A percentile compares a stretch with the other conserved stretches of the same genome.
These are phyloP conservation scores for Apiospora marii DNA, from an alignment of 2,329 filamentous ascomycete species.

Conservation along the genomic window DNA sequence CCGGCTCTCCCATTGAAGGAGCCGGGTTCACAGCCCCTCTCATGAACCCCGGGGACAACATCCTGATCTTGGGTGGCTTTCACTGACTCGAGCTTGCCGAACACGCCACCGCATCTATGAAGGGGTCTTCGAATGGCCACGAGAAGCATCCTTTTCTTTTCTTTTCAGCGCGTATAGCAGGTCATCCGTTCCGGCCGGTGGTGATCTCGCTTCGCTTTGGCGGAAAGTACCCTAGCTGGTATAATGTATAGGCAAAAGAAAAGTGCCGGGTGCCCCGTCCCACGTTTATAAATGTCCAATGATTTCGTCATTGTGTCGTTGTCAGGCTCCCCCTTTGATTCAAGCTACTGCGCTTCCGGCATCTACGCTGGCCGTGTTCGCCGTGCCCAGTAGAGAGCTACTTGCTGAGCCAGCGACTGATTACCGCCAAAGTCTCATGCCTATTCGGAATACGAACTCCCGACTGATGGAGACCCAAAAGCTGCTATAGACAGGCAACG, in stretches of 20 bases:
- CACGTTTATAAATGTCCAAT: background rate
- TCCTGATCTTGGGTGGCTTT: background rate
- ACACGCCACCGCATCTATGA: slow-evolving; percentile 4
- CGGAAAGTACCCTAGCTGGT: background rate
- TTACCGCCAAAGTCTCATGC: background rate
- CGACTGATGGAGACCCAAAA: background rate
- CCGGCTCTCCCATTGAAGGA: background rate
- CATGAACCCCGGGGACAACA: background rate
- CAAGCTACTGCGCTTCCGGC: background rate
- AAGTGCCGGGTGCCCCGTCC: background rate
- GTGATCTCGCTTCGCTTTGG: background rate
- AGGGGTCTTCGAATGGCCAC: background rate
- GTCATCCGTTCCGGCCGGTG: slow-evolving; percentile 4
- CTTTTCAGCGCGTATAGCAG: slow-evolving; percentile 19
- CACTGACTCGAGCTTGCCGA: background rate
- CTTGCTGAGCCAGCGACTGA: background rate
- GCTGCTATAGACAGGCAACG: background rate
- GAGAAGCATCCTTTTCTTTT: background rate
- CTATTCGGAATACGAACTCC: background rate
- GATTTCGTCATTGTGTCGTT: slow-evolving; percentile 17
- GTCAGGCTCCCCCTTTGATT: background rate
- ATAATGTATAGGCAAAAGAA: slow-evolving; percentile 17
- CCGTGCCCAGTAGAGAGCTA: background rate
- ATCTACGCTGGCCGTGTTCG: background rate
- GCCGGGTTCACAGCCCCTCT: background rate